phyloP scores from a whole-genome alignment of 805 yeast species.

The Metschnikowia matae region DNA sequence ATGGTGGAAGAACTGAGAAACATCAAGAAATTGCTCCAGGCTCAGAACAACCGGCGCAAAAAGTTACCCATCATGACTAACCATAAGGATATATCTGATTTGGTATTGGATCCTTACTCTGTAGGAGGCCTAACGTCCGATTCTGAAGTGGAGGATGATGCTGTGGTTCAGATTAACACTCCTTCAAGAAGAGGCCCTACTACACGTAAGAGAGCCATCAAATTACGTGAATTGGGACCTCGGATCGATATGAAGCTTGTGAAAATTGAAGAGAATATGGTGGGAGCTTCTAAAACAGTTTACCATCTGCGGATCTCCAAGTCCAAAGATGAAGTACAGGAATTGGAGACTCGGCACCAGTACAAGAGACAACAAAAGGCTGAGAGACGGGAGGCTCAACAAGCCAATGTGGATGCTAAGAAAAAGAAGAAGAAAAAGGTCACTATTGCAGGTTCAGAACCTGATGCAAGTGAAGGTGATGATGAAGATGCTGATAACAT shows the following conservation, averaged over 20 bases:
- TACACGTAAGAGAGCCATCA: conserved; percentile 74
- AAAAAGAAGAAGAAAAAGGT: conserved; percentile 67
- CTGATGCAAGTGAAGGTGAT: background rate
- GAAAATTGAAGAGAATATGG: conserved; percentile 85
- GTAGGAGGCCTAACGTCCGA: conserved; percentile 82
- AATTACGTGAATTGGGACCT: conserved; percentile 91
- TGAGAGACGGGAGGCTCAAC: conserved; percentile 72
- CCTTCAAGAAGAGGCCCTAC: conserved; percentile 16
- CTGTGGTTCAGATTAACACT: conserved; percentile 55
- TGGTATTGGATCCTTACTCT: conserved; percentile 78
- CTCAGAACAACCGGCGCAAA: conserved; percentile 57
- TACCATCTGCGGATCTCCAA: conserved; percentile 73
- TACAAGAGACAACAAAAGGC: conserved; percentile 58
- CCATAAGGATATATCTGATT: conserved; percentile 75
- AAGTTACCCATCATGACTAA: conserved; percentile 65
- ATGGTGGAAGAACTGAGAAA: conserved; percentile 73
- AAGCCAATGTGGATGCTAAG: conserved; percentile 71
- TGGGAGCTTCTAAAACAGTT: conserved; percentile 82
- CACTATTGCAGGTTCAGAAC: conserved; percentile 29
- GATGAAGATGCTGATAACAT: conserved; percentile 18
- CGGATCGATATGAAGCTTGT: conserved; percentile 69
- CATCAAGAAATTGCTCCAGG: conserved; percentile 63
- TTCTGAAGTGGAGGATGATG: conserved; percentile 91
- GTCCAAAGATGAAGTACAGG: conserved; percentile 53
- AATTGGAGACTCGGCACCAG: conserved; percentile 65